A percentile compares a stretch with the other conserved stretches of the same genome.
phyloP scores from a whole-genome alignment of 352 stramenopile genomes.

The Phytopythium chamaehyphon region DNA sequence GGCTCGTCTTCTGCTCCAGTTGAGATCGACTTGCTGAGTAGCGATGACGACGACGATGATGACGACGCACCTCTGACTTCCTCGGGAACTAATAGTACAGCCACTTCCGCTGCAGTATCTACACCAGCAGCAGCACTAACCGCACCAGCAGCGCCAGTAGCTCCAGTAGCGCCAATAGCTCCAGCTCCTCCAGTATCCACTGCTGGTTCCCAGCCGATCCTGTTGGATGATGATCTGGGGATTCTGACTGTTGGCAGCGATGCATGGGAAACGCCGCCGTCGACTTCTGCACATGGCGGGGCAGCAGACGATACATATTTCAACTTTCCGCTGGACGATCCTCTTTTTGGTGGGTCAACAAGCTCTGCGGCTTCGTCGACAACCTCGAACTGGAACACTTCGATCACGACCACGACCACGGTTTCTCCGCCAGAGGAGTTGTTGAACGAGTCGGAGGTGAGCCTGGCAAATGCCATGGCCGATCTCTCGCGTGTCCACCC shows the following conservation, averaged over 20 bases:
- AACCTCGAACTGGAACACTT: constrained; percentile 1
- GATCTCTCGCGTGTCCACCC: constrained; percentile 51
- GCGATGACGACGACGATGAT: constrained; percentile 65
- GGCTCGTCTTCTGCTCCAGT: constrained; percentile 25
- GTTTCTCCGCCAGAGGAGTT: constrained; percentile 17
- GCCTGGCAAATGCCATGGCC: constrained; percentile 59
- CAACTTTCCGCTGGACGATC: constrained; percentile 54
- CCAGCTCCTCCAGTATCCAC: constrained; percentile 4
- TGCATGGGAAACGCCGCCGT: constrained; percentile 45
- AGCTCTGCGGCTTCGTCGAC: constrained; percentile 4
- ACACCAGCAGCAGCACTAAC: neutral
- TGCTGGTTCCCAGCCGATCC: constrained; percentile 17
- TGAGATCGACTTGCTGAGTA: constrained; percentile 71
- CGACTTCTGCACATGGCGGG: constrained; percentile 8
- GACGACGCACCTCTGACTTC: constrained; percentile 9
- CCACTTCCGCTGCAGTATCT: too few relatives aligned
- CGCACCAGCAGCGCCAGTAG: constrained; percentile 5
- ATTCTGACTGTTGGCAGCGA: constrained; percentile 66
- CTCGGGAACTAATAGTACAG: neutral
- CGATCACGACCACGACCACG: neutral
- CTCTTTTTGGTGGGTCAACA: constrained; percentile 22
- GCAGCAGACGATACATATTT: constrained; percentile 31
- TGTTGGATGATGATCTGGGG: constrained; percentile 56
- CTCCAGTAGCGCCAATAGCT: constrained; percentile 1
- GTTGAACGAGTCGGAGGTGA: constrained; percentile 37